Percentiles rank a stretch among this genome's conserved stretches.
Evolutionary conservation across 345 rosid species (phyloP).

Genomic region (Citrus glauca): DNA sequence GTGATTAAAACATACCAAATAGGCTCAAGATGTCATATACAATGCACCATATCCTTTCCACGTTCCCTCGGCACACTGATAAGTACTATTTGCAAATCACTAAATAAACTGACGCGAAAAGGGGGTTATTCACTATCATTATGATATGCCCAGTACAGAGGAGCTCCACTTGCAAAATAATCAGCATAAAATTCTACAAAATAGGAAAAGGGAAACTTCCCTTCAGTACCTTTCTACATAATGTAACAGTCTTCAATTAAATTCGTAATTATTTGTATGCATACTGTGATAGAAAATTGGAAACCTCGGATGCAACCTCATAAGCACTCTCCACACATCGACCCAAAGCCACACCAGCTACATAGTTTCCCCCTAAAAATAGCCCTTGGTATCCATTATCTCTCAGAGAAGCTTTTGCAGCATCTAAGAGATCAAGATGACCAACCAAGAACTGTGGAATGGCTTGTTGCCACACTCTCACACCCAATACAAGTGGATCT

Average conservation of each 20-base stretch:
- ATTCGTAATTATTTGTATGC: slow-evolving; percentile 38
- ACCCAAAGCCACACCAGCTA: slow-evolving; percentile 85
- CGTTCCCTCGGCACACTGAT: not conserved
- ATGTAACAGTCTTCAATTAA: not conserved
- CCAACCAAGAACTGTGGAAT: slow-evolving; percentile 92
- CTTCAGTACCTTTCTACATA: not conserved
- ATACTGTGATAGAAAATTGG: slow-evolving; percentile 52
- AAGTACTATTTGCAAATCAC: not conserved
- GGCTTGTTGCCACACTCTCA: slow-evolving; percentile 87
- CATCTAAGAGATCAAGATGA: slow-evolving; percentile 65
- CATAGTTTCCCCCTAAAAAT: slow-evolving; percentile 79
- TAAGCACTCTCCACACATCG: slow-evolving; percentile 85
- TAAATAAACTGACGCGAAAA: not conserved
- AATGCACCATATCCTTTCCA: not conserved
- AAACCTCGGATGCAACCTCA: slow-evolving; percentile 69
- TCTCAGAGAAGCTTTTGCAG: slow-evolving; percentile 52
- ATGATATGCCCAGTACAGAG: not conserved
- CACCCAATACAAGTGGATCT: slow-evolving; percentile 72
- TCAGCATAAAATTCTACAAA: slow-evolving; percentile 6
- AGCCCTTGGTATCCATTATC: slow-evolving; percentile 59
- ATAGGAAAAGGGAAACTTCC: not conserved
- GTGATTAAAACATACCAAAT: not conserved
- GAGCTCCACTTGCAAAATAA: not conserved
- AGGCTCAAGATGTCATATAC: not conserved
- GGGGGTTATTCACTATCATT: not conserved